phyloP scores from a whole-genome alignment of 2,329 filamentous ascomycete species.

The Celoporthe dispersa region DNA sequence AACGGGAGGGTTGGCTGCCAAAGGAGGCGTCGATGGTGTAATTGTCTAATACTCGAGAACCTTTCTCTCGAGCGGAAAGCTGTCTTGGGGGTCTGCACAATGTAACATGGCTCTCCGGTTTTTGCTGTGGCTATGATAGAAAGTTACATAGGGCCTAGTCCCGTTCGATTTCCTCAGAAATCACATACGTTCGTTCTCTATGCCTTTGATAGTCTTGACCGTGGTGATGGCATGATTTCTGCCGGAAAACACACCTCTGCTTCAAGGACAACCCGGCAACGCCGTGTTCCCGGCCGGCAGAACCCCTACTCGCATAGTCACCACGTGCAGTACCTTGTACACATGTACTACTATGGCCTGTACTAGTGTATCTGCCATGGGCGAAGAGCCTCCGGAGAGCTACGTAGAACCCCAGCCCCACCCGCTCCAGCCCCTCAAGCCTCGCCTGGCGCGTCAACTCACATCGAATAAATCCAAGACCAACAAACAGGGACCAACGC shows the following conservation, averaged over 20 bases:
- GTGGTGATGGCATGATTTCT: background rate
- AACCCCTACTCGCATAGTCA: background rate
- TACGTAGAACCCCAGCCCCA: no score
- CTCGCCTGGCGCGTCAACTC: background rate
- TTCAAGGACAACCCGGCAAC: background rate
- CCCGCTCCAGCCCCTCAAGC: background rate
- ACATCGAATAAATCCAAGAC: background rate
- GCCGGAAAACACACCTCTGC: background rate
- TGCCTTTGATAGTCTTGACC: background rate
- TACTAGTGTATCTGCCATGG: background rate
- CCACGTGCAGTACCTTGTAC: background rate
- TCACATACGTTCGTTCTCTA: no score
- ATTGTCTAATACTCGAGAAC: conserved; percentile 1
- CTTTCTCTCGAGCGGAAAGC: background rate
- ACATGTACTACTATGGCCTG: no score
- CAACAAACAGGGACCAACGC: background rate
- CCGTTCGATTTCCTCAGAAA: background rate
- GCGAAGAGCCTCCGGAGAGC: background rate
- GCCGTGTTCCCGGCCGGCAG: background rate
- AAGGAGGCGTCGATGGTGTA: conserved; percentile 7
- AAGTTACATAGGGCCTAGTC: background rate
- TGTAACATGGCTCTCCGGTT: background rate
- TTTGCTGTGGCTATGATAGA: background rate
- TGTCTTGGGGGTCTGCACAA: conserved; percentile 1
- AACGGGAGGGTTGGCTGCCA: background rate